These are phyloP conservation scores for Aphanoascus verrucosus DNA, from an alignment of 2,329 filamentous ascomycete species.

Conservation along the genomic window DNA sequence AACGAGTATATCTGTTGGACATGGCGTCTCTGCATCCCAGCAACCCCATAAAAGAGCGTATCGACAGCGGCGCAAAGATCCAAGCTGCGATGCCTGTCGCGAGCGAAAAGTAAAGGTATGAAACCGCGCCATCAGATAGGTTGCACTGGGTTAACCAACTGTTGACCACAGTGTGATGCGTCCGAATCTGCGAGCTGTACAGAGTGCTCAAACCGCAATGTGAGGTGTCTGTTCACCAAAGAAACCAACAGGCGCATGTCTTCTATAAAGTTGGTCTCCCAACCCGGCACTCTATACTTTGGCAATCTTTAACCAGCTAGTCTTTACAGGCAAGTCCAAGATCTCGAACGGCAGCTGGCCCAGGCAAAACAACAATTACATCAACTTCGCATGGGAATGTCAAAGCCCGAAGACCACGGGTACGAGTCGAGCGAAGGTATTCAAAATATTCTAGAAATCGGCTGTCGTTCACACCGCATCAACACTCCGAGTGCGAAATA, in stretches of 20 bases:
- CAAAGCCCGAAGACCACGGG: constrained; percentile 39
- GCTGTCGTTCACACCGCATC: constrained; percentile 54
- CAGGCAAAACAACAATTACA: constrained; percentile 69
- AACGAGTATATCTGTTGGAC: constrained; percentile 22
- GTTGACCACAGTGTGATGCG: constrained; percentile 61
- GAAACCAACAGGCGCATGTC: constrained; percentile 98
- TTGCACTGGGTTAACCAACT: neutral
- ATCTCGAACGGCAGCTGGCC: constrained; percentile 83
- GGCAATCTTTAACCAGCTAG: neutral
- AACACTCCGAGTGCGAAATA: constrained; percentile 48
- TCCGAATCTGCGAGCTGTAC: constrained; percentile 94
- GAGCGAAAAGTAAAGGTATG: constrained; percentile 61
- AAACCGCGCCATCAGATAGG: neutral
- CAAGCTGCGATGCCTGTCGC: constrained; percentile 91
- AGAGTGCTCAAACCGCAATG: constrained; percentile 90
- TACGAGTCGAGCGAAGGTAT: constrained; percentile 33
- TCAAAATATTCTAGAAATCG: constrained; percentile 53
- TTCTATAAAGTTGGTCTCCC: constrained; percentile 67
- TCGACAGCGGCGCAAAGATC: constrained; percentile 87
- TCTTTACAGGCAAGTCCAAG: constrained; percentile 65
- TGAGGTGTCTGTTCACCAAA: constrained; percentile 98
- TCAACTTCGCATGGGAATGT: constrained; percentile 56
- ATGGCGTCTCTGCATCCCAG: constrained; percentile 39
- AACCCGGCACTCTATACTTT: constrained; percentile 5
- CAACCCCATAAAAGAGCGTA: constrained; percentile 87